Percentiles rank a stretch among this genome's conserved stretches.
phyloP scores from a whole-genome alignment of 1,284 basidiomycete species.

The Pyrrhoderma noxium region DNA sequence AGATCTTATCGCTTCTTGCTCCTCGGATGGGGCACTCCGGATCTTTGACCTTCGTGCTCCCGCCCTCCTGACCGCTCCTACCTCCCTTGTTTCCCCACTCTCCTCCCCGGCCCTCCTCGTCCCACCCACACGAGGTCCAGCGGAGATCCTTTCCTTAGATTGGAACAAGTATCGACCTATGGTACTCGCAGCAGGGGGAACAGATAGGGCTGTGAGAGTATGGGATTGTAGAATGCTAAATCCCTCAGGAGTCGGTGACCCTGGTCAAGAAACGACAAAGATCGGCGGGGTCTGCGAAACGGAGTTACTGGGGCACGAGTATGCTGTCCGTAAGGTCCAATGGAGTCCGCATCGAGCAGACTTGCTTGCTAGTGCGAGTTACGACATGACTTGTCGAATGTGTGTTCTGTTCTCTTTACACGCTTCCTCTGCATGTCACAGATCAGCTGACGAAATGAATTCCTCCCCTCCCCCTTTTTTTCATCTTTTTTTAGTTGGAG shows the following conservation, averaged over 20 bases:
- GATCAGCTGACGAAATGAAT: no score
- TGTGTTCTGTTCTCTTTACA: constrained; percentile 37
- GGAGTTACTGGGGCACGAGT: constrained; percentile 71
- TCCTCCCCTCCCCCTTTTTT: no score
- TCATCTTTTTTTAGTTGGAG: constrained; percentile 46
- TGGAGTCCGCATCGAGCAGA: constrained; percentile 73
- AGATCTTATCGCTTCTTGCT: constrained; percentile 74
- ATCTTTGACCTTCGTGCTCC: constrained; percentile 72
- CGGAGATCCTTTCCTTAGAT: constrained; percentile 68
- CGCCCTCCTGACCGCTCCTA: constrained; percentile 29
- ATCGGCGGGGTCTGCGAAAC: constrained; percentile 66
- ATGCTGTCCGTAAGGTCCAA: constrained; percentile 73
- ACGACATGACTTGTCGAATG: constrained; percentile 95
- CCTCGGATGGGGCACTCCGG: constrained; percentile 76
- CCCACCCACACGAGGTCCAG: constrained; percentile 28
- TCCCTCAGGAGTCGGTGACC: constrained; percentile 24
- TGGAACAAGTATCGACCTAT: constrained; percentile 91
- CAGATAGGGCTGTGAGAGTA: constrained; percentile 73
- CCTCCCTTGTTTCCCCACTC: constrained; percentile 18
- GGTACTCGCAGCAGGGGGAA: constrained; percentile 71
- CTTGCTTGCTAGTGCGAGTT: constrained; percentile 77
- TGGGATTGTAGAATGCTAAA: constrained; percentile 85
- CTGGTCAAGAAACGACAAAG: constrained; percentile 29
- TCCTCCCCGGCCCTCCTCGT: constrained; percentile 16
- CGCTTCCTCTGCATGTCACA: constrained; percentile 5